A percentile compares a stretch with the other conserved stretches of the same genome.
Conservation (phyloP, 345 rosid species). For the Erucastrum elatum region DNA sequence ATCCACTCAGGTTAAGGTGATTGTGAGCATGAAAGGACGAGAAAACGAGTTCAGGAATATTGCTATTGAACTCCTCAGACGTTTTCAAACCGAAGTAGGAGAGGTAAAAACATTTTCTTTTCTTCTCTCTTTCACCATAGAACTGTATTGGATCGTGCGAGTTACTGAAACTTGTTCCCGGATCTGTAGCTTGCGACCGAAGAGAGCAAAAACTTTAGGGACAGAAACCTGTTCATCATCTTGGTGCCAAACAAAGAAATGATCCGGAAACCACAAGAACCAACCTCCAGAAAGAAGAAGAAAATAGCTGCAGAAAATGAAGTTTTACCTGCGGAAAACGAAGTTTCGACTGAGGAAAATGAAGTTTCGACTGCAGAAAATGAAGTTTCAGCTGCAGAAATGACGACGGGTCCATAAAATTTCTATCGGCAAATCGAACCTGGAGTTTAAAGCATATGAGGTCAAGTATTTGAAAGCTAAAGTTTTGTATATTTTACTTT, state of each 20-base stretch:
- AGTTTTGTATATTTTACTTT: conserved; percentile 38
- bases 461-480: conserved; percentile 23
- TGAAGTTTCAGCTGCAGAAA: conserved; percentile 1
- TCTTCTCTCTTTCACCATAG: background rate
- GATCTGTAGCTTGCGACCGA: conserved; percentile 75
- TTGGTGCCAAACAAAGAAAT: conserved; percentile 82
- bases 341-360: conserved; percentile 48
- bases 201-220: conserved; percentile 82
- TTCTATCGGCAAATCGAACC: conserved; percentile 4
- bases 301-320: conserved; percentile 44
- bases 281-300: conserved; percentile 58
- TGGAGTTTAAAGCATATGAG: conserved; percentile 2
- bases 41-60: conserved; percentile 86
- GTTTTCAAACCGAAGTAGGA: conserved; percentile 84
- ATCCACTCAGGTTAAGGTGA: conserved; percentile 85
- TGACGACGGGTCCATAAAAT: background rate
- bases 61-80: conserved; percentile 81
- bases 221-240: conserved; percentile 67
- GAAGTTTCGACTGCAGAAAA: conserved; percentile 48
- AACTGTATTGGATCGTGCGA: conserved; percentile 1
- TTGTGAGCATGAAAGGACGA: conserved; percentile 89
- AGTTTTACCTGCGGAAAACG: conserved; percentile 46
- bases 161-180: background rate
- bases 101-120: conserved; percentile 54
- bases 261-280: conserved; percentile 69